Evolutionary conservation across 2,329 filamentous ascomycete species (phyloP).

Genomic region (Pseudocercospora fuligena): DNA sequence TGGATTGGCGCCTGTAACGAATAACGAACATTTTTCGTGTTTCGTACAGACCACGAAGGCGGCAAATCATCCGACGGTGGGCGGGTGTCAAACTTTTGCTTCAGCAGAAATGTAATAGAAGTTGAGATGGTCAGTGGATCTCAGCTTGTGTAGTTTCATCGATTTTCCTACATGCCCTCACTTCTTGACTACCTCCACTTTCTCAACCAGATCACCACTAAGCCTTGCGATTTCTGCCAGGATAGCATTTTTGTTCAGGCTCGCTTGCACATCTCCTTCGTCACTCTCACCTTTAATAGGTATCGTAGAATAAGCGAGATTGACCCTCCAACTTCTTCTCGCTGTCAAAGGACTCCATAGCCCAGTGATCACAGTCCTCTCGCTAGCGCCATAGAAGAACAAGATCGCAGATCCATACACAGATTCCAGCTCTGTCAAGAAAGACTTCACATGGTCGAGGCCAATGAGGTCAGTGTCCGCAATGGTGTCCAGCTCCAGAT

Average conservation of each 20-base stretch:
- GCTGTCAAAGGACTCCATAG: constrained; percentile 66
- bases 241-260: constrained; percentile 70
- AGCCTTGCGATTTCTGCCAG: constrained; percentile 72
- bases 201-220: constrained; percentile 66
- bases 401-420: constrained; percentile 72
- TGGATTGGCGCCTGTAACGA: too few species aligned
- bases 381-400: constrained; percentile 73
- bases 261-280: constrained; percentile 50
- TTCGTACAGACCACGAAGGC: too few species aligned
- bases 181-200: constrained; percentile 58
- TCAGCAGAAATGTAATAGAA: too few species aligned
- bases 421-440: constrained; percentile 69
- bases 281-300: constrained; percentile 49
- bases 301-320: constrained; percentile 70
- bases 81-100: too few species aligned
- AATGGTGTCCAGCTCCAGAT: constrained; percentile 67
- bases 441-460: constrained; percentile 64
- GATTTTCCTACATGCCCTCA: background rate
- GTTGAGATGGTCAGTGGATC: too few species aligned
- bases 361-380: constrained; percentile 64
- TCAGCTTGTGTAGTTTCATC: too few species aligned
- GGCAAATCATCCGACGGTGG: too few species aligned
- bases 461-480: constrained; percentile 54
- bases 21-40: too few species aligned
- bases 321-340: constrained; percentile 69